These are phyloP conservation scores for Candida wancherniae DNA, from an alignment of 805 yeast genomes.

Conservation along the genomic window DNA sequence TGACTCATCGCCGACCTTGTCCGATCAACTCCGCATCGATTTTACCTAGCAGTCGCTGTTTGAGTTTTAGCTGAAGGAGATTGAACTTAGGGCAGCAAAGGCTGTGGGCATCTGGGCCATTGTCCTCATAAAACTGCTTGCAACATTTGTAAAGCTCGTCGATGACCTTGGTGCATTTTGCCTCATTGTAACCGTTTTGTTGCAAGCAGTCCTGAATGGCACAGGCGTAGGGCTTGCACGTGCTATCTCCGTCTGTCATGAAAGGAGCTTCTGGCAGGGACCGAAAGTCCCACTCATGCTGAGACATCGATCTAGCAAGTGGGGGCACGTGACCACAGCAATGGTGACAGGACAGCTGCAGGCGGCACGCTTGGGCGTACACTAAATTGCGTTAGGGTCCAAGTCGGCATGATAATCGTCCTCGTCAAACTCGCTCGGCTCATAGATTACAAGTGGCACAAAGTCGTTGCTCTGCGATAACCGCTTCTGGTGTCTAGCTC, in stretches of 20 bases:
- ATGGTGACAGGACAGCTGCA: neutral
- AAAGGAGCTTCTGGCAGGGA: neutral
- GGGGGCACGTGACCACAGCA: slow-evolving; percentile 4
- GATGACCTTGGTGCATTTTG: slow-evolving; percentile 65
- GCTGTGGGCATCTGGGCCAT: slow-evolving; percentile 57
- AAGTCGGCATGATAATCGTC: slow-evolving; percentile 54
- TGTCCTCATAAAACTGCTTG: slow-evolving; percentile 51
- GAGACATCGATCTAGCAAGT: no score
- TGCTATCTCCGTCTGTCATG: slow-evolving; percentile 22
- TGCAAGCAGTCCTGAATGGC: slow-evolving; percentile 76
- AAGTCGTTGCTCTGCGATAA: slow-evolving; percentile 29
- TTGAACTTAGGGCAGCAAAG: slow-evolving; percentile 77
- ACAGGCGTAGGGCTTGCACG: slow-evolving; percentile 79
- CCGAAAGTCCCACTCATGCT: no score
- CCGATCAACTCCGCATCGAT: slow-evolving; percentile 53
- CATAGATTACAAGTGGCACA: slow-evolving; percentile 38
- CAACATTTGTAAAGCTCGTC: slow-evolving; percentile 77
- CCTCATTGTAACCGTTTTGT: slow-evolving; percentile 59
- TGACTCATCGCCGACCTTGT: slow-evolving; percentile 4
- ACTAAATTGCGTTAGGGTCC: slow-evolving; percentile 27
- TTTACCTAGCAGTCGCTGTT: slow-evolving; percentile 54
- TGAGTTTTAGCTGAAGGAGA: slow-evolving; percentile 56
- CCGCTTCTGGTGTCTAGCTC: slow-evolving; percentile 20
- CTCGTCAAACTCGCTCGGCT: slow-evolving; percentile 48
- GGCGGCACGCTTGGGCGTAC: neutral